Conservation (phyloP, 768 basidiomycete genomes). For the Russula dissimulans region DNA sequence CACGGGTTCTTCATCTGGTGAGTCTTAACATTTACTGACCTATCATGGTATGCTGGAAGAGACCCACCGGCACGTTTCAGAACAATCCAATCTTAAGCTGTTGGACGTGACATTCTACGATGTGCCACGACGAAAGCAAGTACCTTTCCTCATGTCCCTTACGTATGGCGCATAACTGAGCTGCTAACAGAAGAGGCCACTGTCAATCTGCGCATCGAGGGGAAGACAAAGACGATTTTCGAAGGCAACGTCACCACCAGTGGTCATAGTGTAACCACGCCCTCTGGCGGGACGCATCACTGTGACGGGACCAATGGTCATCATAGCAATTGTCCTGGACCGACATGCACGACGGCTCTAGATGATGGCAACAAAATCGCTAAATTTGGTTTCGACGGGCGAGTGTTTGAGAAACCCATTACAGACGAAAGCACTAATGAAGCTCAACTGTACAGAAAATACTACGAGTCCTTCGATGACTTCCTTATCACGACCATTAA, state of each 20-base stretch:
- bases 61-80: no score
- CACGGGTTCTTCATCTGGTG: no score
- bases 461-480: neutral
- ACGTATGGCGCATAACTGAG: neutral
- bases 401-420: neutral
- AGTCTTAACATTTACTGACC: no score
- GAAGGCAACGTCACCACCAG: neutral
- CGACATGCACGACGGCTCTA: slow-evolving; percentile 37
- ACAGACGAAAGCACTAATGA: no score
- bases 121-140: neutral
- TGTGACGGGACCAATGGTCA: slow-evolving; percentile 38
- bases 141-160: neutral
- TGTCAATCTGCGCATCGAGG: neutral
- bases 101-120: neutral
- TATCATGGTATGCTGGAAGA: no score
- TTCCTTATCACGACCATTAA: neutral
- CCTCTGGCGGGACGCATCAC: slow-evolving; percentile 31
- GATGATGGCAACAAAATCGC: slow-evolving; percentile 28
- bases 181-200: neutral
- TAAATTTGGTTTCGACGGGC: neutral
- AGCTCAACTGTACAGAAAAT: neutral
- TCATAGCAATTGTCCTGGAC: slow-evolving; percentile 29
- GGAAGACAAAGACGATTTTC: neutral
- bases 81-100: neutral
- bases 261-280: slow-evolving; percentile 26